Evolutionary conservation across 805 yeast genomes (phyloP).

Genomic region (Starmerella gropengiesseri): DNA sequence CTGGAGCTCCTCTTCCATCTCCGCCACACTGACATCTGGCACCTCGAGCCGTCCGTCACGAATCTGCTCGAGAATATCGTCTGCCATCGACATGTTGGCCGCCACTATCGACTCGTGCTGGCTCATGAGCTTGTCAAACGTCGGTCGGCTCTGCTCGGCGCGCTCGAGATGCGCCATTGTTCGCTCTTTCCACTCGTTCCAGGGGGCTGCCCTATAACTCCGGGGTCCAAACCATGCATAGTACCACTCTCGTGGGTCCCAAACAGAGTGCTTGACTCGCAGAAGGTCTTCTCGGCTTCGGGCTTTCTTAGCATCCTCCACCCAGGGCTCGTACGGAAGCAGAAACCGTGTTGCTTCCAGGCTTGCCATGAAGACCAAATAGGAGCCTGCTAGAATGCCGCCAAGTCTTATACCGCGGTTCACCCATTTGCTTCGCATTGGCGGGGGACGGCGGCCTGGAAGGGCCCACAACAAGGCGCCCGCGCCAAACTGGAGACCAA

Average conservation of each 20-base stretch:
- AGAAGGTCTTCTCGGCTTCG: slow-evolving; percentile 4
- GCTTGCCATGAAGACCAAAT: slow-evolving; percentile 43
- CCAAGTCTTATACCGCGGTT: slow-evolving; percentile 27
- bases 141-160: slow-evolving; percentile 14
- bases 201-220: slow-evolving; percentile 41
- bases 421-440: slow-evolving; percentile 19
- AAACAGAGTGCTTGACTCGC: neutral
- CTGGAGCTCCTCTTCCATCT: slow-evolving; percentile 9
- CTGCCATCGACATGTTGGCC: slow-evolving; percentile 8
- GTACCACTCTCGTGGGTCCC: slow-evolving; percentile 10
- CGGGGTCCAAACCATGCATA: slow-evolving; percentile 61
- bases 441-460: slow-evolving; percentile 22
- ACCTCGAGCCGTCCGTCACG: slow-evolving; percentile 2
- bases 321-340: slow-evolving; percentile 52
- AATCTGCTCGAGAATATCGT: slow-evolving; percentile 5
- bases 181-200: slow-evolving; percentile 26
- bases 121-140: neutral
- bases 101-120: slow-evolving; percentile 1
- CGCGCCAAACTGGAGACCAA: slow-evolving; percentile 43
- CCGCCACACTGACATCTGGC: slow-evolving; percentile 14
- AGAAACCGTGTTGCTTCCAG: slow-evolving; percentile 45
- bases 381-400: slow-evolving; percentile 36
- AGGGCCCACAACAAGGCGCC: slow-evolving; percentile 33
- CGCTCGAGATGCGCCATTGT: slow-evolving; percentile 19
- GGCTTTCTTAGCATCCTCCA: slow-evolving; percentile 45